Evolutionary conservation across 805 yeast genomes (phyloP), one percentile per base, ranked within the genome.

Genomic region (Priceomyces medius): DNA sequence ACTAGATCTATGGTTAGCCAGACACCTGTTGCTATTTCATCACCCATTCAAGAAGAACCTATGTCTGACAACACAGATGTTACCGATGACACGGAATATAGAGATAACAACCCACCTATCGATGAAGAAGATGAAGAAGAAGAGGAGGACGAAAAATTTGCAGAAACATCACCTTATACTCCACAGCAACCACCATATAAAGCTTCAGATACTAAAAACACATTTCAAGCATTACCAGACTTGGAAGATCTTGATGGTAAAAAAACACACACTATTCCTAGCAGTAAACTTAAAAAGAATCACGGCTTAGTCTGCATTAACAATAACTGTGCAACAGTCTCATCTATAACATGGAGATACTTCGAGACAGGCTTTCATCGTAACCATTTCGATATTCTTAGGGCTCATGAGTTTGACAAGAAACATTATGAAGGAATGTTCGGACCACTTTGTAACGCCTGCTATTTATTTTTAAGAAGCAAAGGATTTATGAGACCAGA

Each of bases 371-470:
- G 60, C 23, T 65, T 62, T 45, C 65, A 60, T 38, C 62, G 71
- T 8, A 60, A 59, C 40, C 67, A 63, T 46, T 65, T 64, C 44
- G 64, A 61, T 23, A 59, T 68, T 18, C 68, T 61, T 41, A 54
- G 64, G 38, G 66, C 73, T 7, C 59, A 56, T 24, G 61, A 60
- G 37, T 68, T 70, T 45, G 64, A 69, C 51, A 66, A 65, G 48
- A 59, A 58, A 42, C 53, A 66, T 44, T 70, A 67, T 45, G 73
- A 70, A 37, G 76, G 74, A 5, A 70, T 70, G 76, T 67, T 64
- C 50, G 76, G 76, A 3, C 74, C 75, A 0, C 53, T 71, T 45
- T 71, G 76, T 50, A 71, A 71, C 46, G 76, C 76, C 10, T 71
- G 76, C 49, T 70, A 63, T 51, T 50, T 70, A 19, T 71, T 71